phyloP scores from a whole-genome alignment of 2,329 filamentous ascomycete species.

The Microcyclospora pomicola region DNA sequence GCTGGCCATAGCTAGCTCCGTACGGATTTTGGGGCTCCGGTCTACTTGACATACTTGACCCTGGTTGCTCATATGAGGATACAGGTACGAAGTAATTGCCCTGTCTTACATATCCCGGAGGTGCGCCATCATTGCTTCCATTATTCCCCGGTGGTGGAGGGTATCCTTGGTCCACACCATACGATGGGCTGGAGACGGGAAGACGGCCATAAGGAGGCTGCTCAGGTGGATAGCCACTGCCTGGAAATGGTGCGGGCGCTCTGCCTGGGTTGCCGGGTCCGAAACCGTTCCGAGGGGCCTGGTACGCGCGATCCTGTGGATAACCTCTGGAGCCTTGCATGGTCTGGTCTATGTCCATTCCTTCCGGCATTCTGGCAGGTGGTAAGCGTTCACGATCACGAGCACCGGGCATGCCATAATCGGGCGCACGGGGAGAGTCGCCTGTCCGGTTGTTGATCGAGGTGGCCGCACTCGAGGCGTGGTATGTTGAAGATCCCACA shows the following conservation, averaged over 20 bases:
- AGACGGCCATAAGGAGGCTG: conserved; percentile 14
- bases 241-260: conserved; percentile 8
- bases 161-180: conserved; percentile 18
- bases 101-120: conserved; percentile 21
- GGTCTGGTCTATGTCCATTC: conserved; percentile 15
- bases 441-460: conserved; percentile 30
- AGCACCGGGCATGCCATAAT: conserved; percentile 12
- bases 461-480: conserved; percentile 28
- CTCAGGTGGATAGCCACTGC: conserved; percentile 11
- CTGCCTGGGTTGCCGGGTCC: conserved; percentile 1
- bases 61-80: conserved; percentile 13
- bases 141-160: conserved; percentile 5
- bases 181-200: conserved; percentile 12
- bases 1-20: conserved; percentile 12
- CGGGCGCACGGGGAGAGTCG: conserved; percentile 18
- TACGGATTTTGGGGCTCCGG: conserved; percentile 10
- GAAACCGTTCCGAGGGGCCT: neutral
- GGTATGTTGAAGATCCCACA: conserved; percentile 27
- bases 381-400: conserved; percentile 2
- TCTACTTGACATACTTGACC: conserved; percentile 13
- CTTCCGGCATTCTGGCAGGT: conserved; percentile 6
- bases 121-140: conserved; percentile 14
- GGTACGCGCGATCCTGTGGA: conserved; percentile 2
- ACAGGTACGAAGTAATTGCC: conserved; percentile 22
- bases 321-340: conserved; percentile 4